Evolutionary conservation across 768 basidiomycete species (phyloP).

Genomic region (Lactarius vividus): DNA sequence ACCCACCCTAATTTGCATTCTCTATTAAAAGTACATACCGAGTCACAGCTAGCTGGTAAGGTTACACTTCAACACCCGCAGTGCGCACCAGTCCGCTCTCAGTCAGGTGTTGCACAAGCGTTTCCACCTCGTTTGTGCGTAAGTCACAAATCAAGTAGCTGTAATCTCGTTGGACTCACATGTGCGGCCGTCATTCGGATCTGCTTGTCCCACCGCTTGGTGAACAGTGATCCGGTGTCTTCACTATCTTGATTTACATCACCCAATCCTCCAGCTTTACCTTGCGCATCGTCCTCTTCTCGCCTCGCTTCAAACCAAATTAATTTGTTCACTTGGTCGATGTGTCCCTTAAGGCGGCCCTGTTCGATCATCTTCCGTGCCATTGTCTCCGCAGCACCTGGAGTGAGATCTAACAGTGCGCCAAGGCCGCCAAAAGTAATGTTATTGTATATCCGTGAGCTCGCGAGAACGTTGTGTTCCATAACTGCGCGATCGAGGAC

Average conservation of each 20-base stretch:
- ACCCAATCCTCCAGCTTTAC: slow-evolving; percentile 90
- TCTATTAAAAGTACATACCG: slow-evolving; percentile 17
- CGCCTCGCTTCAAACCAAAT: slow-evolving; percentile 88
- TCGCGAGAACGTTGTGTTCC: slow-evolving; percentile 97
- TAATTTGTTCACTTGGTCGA: slow-evolving; percentile 93
- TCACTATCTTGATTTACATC: slow-evolving; percentile 83
- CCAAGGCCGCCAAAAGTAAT: slow-evolving; percentile 96
- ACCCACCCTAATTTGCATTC: slow-evolving; percentile 23
- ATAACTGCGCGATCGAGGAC: slow-evolving; percentile 97
- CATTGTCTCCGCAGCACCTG: slow-evolving; percentile 95
- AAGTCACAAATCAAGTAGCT: slow-evolving; percentile 17
- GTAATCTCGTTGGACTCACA: slow-evolving; percentile 43
- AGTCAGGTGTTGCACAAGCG: slow-evolving; percentile 79
- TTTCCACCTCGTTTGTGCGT: slow-evolving; percentile 59
- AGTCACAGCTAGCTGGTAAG: slow-evolving; percentile 3
- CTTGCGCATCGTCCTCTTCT: slow-evolving; percentile 91
- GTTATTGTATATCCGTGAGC: slow-evolving; percentile 96
- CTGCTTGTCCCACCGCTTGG: slow-evolving; percentile 94
- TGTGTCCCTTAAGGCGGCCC: slow-evolving; percentile 85
- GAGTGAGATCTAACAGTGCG: slow-evolving; percentile 81
- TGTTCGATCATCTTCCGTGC: slow-evolving; percentile 99
- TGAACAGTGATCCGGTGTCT: slow-evolving; percentile 85
- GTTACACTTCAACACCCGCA: slow-evolving; percentile 30
- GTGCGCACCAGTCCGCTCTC: slow-evolving; percentile 62
- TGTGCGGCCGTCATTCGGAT: slow-evolving; percentile 87